phyloP scores from a whole-genome alignment of 345 rosid genomes.

The Barbarea vulgaris region DNA sequence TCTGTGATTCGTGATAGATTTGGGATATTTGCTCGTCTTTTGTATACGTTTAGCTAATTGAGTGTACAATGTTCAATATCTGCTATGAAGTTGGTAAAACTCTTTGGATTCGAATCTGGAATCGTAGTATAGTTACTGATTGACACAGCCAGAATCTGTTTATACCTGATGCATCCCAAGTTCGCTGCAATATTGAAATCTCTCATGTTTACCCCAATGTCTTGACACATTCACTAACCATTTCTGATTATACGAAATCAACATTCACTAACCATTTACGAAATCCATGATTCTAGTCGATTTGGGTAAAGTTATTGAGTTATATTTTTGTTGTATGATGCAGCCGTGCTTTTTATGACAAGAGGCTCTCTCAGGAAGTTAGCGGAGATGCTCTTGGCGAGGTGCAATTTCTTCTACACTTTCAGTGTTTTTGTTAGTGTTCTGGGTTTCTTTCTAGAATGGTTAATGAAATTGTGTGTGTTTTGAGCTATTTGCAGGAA shows the following conservation, averaged over 20 bases:
- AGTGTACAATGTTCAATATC: neutral
- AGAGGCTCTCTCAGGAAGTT: conserved; percentile 91
- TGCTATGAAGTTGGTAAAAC: neutral
- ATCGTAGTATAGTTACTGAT: neutral
- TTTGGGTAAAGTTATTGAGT: neutral
- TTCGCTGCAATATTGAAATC: neutral
- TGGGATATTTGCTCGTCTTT: neutral
- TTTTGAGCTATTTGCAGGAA: conserved; percentile 46
- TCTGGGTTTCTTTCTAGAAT: neutral
- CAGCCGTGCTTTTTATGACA: conserved; percentile 80
- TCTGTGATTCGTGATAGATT: neutral
- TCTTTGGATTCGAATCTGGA: neutral
- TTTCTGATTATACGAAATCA: neutral
- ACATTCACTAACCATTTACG: too few species aligned
- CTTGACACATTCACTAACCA: neutral
- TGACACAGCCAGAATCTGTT: neutral
- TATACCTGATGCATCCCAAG: neutral
- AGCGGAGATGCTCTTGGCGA: conserved; percentile 80
- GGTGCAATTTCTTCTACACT: conserved; percentile 37
- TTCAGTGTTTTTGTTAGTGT: neutral
- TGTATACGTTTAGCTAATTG: neutral
- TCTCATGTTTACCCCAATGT: neutral
- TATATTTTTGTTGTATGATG: neutral
- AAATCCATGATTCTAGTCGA: neutral
- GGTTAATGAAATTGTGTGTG: neutral